A percentile compares a stretch with the other conserved stretches of the same genome.
Evolutionary conservation across 1,284 basidiomycete genomes (phyloP).

Genomic region (Papiliotrema nemorosa): DNA sequence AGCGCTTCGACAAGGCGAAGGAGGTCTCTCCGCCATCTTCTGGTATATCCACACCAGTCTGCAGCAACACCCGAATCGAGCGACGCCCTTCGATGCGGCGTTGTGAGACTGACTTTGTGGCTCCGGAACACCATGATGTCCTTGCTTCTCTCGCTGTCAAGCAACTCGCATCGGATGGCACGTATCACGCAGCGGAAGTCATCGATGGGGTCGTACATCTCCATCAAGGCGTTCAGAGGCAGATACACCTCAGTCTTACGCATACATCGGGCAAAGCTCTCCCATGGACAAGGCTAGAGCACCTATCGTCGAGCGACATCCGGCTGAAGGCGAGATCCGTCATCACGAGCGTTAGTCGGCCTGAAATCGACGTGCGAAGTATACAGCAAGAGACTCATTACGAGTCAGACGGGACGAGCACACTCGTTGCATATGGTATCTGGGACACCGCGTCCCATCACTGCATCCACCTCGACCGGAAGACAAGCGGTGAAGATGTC

Average conservation of each 20-base stretch:
- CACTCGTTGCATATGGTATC: constrained; percentile 64
- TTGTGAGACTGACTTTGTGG: constrained; percentile 87
- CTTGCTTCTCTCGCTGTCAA: constrained; percentile 79
- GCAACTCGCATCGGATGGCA: constrained; percentile 79
- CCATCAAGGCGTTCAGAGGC: constrained; percentile 88
- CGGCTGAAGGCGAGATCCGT: constrained; percentile 77
- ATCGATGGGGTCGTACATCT: constrained; percentile 80
- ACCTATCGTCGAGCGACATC: constrained; percentile 56
- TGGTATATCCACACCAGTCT: constrained; percentile 10
- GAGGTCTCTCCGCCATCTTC: constrained; percentile 10
- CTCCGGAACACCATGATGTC: constrained; percentile 82
- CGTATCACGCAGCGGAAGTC: constrained; percentile 80
- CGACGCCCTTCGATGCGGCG: constrained; percentile 68
- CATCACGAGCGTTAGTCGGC: constrained; percentile 54
- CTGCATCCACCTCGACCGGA: constrained; percentile 76
- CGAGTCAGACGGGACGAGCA: constrained; percentile 75
- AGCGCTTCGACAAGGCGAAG: constrained; percentile 80
- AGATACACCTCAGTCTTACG: constrained; percentile 68
- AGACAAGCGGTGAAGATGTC: constrained; percentile 73
- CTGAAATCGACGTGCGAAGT: constrained; percentile 50
- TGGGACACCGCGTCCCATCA: constrained; percentile 96
- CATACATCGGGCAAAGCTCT: constrained; percentile 87
- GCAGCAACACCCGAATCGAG: neutral
- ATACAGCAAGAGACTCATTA: constrained; percentile 57
- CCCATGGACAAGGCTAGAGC: constrained; percentile 69